Base-by-base conservation (phyloP, 208 protist genomes). In the Leishmania gerbilli region DNA sequence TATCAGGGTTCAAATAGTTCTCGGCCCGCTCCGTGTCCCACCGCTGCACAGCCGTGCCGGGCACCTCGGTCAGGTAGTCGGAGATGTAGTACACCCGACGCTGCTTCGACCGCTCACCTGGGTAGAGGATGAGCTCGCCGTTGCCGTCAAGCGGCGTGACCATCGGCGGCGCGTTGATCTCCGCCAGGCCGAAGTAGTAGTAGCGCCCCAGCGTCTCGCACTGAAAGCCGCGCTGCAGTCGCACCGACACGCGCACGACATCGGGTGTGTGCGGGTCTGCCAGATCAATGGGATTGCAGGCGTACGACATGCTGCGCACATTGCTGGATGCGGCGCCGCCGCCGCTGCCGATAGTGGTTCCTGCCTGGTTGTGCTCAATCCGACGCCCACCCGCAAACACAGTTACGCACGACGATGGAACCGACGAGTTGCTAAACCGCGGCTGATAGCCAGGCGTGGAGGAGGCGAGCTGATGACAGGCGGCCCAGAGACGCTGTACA, bases 181-280 rank as follows among this genome's bases (percentile, higher is more conserved):
- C 89, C 15, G 88, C 89, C 31, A 96, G 82, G 51, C 92, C 94
- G 56, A 96, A 89, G 80, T 92, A 89, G 74, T 97, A 97, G 68
- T 90, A 93, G 21, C 91, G 88, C 27, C 92, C 92, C 49, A 97
- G 86, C 40, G 92, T 91, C 75, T 95, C 92, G 68, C 87, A 88
- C 37, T 71, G 74, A 74, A 89, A 89, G 53, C 83, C 84, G 34
- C 94, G 92, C 71, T 94, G 89, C 8, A 97, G 15, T 42, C 91
- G 88, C 45, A 91, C 89, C 49, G 92, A 92, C 74, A 95, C 93
- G 21, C 88, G 89, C 1, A 97, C 88, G n/a, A 87, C 71, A 24
- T 97, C 90, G 13, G 91, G 89, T n/a, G 84, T 80, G 37, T 55
- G 34, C 21, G 84, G 90, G 74, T 90, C 91, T 56, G 92, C 86